These are phyloP conservation scores for Penicillium cataractarum DNA, from an alignment of 495 filamentous ascomycete genomes.

Conservation along the genomic window DNA sequence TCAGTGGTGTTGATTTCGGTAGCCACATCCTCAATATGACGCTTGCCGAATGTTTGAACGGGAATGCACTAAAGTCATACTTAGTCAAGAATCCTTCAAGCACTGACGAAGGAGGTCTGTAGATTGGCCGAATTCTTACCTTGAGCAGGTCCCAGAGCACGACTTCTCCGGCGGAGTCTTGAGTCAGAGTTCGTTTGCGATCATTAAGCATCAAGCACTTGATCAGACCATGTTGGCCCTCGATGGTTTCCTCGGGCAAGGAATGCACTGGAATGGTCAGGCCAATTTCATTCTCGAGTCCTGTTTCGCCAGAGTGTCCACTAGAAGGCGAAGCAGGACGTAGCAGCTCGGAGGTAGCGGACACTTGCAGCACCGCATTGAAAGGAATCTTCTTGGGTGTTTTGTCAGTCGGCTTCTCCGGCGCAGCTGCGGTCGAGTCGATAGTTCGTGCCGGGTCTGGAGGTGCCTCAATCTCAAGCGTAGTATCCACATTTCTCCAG, in stretches of 20 bases:
- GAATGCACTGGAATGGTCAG: conserved; percentile 68
- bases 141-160: conserved; percentile 90
- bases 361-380: conserved; percentile 75
- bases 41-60: conserved; percentile 85
- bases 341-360: conserved; percentile 78
- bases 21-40: conserved; percentile 89
- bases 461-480: conserved; percentile 57
- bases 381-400: conserved; percentile 70
- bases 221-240: conserved; percentile 93
- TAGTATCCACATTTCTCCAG: conserved; percentile 86
- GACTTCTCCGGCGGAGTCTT: conserved; percentile 97
- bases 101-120: no score
- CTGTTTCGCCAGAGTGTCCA: conserved; percentile 57
- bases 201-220: conserved; percentile 94
- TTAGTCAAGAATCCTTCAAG: conserved; percentile 10
- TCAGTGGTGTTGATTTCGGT: conserved; percentile 85
- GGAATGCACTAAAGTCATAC: conserved; percentile 67
- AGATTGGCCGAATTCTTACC: conserved; percentile 46
- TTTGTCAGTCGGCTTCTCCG: conserved; percentile 15
- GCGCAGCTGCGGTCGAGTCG: conserved; percentile 24
- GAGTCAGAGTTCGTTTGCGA: conserved; percentile 80
- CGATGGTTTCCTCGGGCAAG: conserved; percentile 83
- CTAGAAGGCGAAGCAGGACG: conserved; percentile 52
- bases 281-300: conserved; percentile 60
- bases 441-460: conserved; percentile 56